Base-by-base conservation (phyloP, 306 rosid species). In the Echinosophora koreensis region DNA sequence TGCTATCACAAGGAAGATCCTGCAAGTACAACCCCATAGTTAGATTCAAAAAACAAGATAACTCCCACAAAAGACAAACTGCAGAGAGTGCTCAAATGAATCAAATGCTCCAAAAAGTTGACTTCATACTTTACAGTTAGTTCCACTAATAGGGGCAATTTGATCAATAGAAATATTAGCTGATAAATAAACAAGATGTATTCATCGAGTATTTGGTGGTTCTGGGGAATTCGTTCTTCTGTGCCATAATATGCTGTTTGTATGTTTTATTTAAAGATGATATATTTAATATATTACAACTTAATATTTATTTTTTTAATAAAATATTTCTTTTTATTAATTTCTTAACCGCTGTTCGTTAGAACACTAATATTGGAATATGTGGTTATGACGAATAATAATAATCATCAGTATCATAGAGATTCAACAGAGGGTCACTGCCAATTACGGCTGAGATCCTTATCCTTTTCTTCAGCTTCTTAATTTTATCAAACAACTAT, bases 371-470 rank as follows among this genome's bases (percentile, higher is more conserved):
- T 22, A 22, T 22, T 0, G 1, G 22, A 22, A 22, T 22, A 22
- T 22, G 22, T 22, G 22, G 22, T 22, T 22, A 22, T 22, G 22
- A 22, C 22, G 0, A 0, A 22, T 22, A 1, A 22, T 22, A 0
- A 22, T 22, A 1, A 22, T 47, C 39, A 63, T 75, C 71, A 46
- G 13, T 22, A 11, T 28, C 32, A 74, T 17, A 34, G 14, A 16
- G 49, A 15, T 73, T 60, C 32, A 28, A 12, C 34, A 9, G 10
- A 74, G 10, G 38, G 8, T 74, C 71, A 62, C 78, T 73, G 49
- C 14, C 50, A 61, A 75, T 35, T 61, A 74, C 41, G 47, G 63
- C 79, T 10, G 3, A 47, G 61, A 74, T 27, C 34, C 17, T 59
- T 28, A 74, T 42, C 34, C 39, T 59, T 27, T 58, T 28, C 39